Evolutionary conservation across 2,329 filamentous ascomycete genomes (phyloP).

Genomic region (Madurella mycetomatis): DNA sequence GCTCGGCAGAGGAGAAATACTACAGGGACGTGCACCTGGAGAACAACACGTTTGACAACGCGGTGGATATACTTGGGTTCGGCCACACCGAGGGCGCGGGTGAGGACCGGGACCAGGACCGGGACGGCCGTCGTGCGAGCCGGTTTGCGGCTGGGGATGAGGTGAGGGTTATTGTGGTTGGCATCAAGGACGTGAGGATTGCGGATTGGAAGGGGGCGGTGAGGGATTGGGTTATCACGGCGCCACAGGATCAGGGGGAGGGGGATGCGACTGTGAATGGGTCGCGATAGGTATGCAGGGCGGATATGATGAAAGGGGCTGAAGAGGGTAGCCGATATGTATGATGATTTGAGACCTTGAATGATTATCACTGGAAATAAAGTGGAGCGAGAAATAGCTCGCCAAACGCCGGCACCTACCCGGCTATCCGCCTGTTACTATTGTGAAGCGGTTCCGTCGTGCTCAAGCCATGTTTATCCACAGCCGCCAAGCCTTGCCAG

Average conservation of each 20-base stretch:
- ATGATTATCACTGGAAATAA: no score
- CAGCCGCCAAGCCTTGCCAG: not conserved
- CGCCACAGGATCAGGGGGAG: slow-evolving; percentile 10
- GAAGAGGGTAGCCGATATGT: no score
- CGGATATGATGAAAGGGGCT: no score
- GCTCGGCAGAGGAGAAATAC: slow-evolving; percentile 78
- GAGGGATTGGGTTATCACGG: slow-evolving; percentile 62
- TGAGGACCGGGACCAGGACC: slow-evolving; percentile 44
- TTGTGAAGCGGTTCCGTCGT: no score
- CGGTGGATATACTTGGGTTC: slow-evolving; percentile 29
- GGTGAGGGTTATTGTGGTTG: slow-evolving; percentile 81
- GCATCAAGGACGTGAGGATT: slow-evolving; percentile 78
- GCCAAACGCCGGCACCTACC: no score
- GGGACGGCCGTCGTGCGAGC: slow-evolving; percentile 42
- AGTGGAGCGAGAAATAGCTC: no score
- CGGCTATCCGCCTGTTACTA: no score
- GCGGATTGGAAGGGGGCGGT: slow-evolving; percentile 95
- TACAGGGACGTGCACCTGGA: slow-evolving; percentile 80
- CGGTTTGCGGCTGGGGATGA: slow-evolving; percentile 77
- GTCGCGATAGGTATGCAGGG: slow-evolving; percentile 17
- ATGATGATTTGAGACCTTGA: no score
- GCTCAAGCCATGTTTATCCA: no score
- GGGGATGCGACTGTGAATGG: slow-evolving; percentile 37
- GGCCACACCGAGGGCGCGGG: slow-evolving; percentile 33
- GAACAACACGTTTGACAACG: slow-evolving; percentile 80